Evolutionary conservation across 768 basidiomycete genomes (phyloP).

Genomic region (Amanita subjunquillea): DNA sequence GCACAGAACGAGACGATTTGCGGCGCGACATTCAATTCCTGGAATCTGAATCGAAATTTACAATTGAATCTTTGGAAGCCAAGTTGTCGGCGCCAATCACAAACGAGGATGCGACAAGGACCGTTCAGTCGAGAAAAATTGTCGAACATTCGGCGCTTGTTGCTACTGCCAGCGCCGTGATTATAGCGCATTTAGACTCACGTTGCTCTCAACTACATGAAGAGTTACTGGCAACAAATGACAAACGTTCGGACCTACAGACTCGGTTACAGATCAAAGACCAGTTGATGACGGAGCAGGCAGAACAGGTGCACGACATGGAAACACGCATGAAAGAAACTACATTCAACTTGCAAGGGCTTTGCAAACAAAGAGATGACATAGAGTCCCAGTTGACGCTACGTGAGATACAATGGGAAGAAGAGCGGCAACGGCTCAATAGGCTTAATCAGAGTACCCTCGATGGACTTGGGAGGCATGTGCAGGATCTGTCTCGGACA

Average conservation of each 20-base stretch:
- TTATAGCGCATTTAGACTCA: slow-evolving; percentile 27
- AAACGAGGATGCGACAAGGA: slow-evolving; percentile 1
- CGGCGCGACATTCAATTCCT: slow-evolving; percentile 58
- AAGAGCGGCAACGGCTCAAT: slow-evolving; percentile 21
- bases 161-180: slow-evolving; percentile 24
- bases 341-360: slow-evolving; percentile 24
- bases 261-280: slow-evolving; percentile 2
- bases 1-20: slow-evolving; percentile 54
- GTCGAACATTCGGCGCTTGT: slow-evolving; percentile 23
- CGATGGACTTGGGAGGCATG: slow-evolving; percentile 30
- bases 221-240: neutral
- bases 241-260: neutral
- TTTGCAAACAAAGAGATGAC: slow-evolving; percentile 26
- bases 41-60: slow-evolving; percentile 55
- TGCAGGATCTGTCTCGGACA: slow-evolving; percentile 32
- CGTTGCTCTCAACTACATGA: slow-evolving; percentile 12
- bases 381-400: slow-evolving; percentile 22
- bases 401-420: slow-evolving; percentile 20
- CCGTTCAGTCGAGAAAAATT: slow-evolving; percentile 15
- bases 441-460: slow-evolving; percentile 27
- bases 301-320: neutral
- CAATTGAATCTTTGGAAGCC: slow-evolving; percentile 46
- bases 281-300: slow-evolving; percentile 3
- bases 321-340: slow-evolving; percentile 23
- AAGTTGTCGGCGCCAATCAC: slow-evolving; percentile 26